Base-by-base conservation (phyloP, 2,329 filamentous ascomycete genomes). In the Sarocladiaceae sp. region DNA sequence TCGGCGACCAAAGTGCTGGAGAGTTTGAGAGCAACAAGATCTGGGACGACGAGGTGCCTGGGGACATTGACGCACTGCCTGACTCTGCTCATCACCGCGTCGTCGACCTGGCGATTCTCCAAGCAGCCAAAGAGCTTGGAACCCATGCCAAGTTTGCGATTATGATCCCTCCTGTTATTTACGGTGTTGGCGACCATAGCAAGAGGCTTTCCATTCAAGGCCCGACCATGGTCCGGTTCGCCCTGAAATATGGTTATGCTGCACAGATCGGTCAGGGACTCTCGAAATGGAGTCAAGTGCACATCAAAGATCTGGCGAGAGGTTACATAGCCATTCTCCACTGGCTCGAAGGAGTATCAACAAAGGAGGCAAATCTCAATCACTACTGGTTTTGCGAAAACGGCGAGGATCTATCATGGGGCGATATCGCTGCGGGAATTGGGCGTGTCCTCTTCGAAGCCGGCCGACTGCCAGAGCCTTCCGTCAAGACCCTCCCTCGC, bases 171-270 rank as follows among this genome's bases (percentile, higher is more conserved):
- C 34, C 33, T 9, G 26, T 13, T 29, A 29, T 29, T 29, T 29
- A 29, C 13, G 26, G 26, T 13, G 26, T 29, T 29, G 26, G 26
- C 7, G 7, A 9, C 7, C 7, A 37, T n/a, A 20, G 15, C 34
- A 20, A 37, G 21, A 18, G 6, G 21, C 6, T 37, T 6, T 11
- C 34, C n/a, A 19, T 18, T 18, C 15, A 41, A 21, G 16, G 16
- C 20, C 37, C 37, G 11, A 21, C 23, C 16, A 15, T 41, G 18
- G 26, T 21, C 23, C 37, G 37, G n/a, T 41, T 12, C 18, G 37
- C 37, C 26, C 37, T 41, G 18, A 41, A 41, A 16, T 21, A 41
- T 18, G 23, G 16, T 13, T 24, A 41, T n/a, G 37, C 37, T 23
- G 37, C 18, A 9, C 16, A 41, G 13, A 21, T 41, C 16, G 37